Evolutionary conservation across 169 alveolate species (phyloP).

Genomic region (Cryptosporidium sp.): DNA sequence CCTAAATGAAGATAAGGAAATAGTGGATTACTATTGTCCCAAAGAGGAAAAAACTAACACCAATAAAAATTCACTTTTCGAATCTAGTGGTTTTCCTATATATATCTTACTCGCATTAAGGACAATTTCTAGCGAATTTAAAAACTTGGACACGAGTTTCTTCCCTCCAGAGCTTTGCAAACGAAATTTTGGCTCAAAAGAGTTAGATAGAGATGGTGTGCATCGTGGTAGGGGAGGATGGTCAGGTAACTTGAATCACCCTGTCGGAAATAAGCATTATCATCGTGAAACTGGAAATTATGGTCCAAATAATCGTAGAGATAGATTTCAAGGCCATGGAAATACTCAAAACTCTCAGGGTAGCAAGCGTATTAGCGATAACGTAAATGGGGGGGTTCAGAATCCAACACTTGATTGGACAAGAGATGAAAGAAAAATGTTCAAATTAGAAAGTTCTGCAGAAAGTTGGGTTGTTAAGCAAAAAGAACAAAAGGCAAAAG

Average conservation of each 20-base stretch:
- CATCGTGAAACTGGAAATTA: conserved; percentile 13
- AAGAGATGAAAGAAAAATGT: conserved; percentile 61
- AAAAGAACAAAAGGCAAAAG: conserved; percentile 62
- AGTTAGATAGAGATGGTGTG: conserved; percentile 49
- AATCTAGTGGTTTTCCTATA: conserved; percentile 16
- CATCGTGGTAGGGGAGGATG: conserved; percentile 45
- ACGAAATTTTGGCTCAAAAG: conserved; percentile 50
- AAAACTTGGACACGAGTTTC: not conserved
- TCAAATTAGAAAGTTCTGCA: conserved; percentile 67
- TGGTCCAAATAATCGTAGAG: conserved; percentile 42
- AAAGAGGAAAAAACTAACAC: conserved; percentile 6
- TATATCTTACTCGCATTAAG: conserved; percentile 38
- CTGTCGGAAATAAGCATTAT: conserved; percentile 15
- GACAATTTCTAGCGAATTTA: conserved; percentile 1
- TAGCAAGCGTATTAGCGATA: conserved; percentile 26
- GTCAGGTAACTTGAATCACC: conserved; percentile 7
- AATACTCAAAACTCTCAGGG: conserved; percentile 25
- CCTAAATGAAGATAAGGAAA: not conserved
- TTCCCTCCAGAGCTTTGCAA: conserved; percentile 54
- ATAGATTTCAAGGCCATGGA: conserved; percentile 30
- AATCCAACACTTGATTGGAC: conserved; percentile 61
- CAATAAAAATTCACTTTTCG: not conserved
- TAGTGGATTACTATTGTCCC: not conserved
- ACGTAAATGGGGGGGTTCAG: not conserved
- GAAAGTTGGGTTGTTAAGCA: conserved; percentile 75